These are phyloP conservation scores for Apiotrichum veenhuisii DNA, from an alignment of 1,284 basidiomycete species.

Conservation along the genomic window DNA sequence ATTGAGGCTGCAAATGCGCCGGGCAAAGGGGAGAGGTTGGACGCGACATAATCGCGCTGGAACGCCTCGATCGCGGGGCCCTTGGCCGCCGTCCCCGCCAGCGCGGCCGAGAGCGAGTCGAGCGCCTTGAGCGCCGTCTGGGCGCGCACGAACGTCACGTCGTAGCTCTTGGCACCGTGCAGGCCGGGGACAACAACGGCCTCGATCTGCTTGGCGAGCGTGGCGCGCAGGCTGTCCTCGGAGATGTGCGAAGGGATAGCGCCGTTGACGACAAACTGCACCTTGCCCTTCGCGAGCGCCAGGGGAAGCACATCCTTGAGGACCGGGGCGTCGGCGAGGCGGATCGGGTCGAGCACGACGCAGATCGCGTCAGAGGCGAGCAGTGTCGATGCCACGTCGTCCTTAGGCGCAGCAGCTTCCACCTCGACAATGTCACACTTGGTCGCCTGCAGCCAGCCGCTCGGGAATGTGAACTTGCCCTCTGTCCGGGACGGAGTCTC, in stretches of 20 bases:
- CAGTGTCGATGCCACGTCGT: constrained; percentile 6
- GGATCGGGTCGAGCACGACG: constrained; percentile 45
- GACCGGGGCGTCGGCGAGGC: constrained; percentile 25
- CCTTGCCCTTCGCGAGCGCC: constrained; percentile 18
- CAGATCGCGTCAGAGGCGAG: constrained; percentile 28
- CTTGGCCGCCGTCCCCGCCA: constrained; percentile 9
- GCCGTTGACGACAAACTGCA: constrained; percentile 40
- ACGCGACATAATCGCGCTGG: constrained; percentile 37
- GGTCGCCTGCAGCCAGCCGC: constrained; percentile 32
- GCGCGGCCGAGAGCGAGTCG: constrained; percentile 28
- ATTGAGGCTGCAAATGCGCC: constrained; percentile 10
- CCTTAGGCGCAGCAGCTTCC: background rate
- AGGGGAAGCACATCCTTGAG: constrained; percentile 19
- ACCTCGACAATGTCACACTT: constrained; percentile 35
- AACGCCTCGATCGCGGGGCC: constrained; percentile 33
- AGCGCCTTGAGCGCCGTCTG: constrained; percentile 34
- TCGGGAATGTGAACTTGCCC: constrained; percentile 21
- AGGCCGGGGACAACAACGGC: background rate
- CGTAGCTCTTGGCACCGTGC: constrained; percentile 2
- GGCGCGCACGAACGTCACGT: constrained; percentile 31
- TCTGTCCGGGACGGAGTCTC: constrained; percentile 4
- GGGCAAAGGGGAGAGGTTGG: constrained; percentile 36
- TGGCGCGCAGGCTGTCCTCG: constrained; percentile 16
- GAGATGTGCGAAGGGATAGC: constrained; percentile 23
- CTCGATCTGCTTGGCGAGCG: constrained; percentile 23